Base-by-base conservation (phyloP, 495 filamentous ascomycete genomes). In the Aspergillus haitiensis region DNA sequence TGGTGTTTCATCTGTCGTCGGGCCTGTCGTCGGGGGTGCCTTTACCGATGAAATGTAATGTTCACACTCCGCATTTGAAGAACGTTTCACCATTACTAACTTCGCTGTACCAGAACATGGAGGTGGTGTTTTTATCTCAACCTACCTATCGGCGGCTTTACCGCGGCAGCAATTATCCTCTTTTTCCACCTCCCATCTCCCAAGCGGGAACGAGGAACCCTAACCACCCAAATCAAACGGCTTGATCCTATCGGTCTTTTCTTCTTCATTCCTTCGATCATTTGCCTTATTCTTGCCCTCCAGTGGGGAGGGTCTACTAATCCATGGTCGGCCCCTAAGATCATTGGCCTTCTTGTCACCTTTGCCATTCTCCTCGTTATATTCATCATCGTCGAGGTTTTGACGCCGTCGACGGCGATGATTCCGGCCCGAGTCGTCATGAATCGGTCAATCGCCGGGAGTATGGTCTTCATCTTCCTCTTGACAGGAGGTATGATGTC, bases 271-370 rank as follows among this genome's bases (percentile, higher is more conserved):
- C 45, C 46, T 9, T 50, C 55, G n/a, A 66, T 79, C 15, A 64
- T 77, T 2, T 76, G 74, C 54, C 65, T 81, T 7, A 64, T 77
- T 36, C 64, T 80, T 5, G 77, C 76, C 6, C 67, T 81, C 10
- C 67, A 76, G 40, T 81, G 76, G 78, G 77, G 75, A 7, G 78
- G 75, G 7, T 54, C 64, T 0, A 67, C 63, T 0, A 76, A 75
- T 53, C 10, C 70, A 11, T 82, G 77, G 79, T 64, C 49, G 9
- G 60, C 64, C 32, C 58, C 64, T 0, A 67, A 62, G 2, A 74
- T 79, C 31, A 76, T 81, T 39, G 71, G 56, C 0, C 65, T 78
- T 1, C 62, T 82, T 8, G 59, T 77, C 12, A 42, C 63, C 21
- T 73, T 71, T 34, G 66, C 42, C 6, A 60, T 76, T 10, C 32